Conservation (phyloP, 2,329 filamentous ascomycete species). For the Microsporum audouinii region DNA sequence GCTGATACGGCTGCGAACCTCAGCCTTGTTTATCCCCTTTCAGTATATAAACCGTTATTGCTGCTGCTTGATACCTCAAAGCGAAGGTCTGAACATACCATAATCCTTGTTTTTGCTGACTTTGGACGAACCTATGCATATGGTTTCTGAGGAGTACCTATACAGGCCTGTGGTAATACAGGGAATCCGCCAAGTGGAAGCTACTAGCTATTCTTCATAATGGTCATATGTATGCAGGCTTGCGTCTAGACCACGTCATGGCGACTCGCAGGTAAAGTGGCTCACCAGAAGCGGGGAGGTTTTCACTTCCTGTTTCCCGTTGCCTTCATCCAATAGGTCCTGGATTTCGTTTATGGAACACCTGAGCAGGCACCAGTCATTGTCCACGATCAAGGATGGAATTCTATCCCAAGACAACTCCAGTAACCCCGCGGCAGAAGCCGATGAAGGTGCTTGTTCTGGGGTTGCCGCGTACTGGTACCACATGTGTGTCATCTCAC, state of each 20-base stretch:
- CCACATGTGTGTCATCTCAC: conserved; percentile 6
- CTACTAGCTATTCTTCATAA: neutral
- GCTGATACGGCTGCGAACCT: too few relatives aligned
- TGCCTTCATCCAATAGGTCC: too few relatives aligned
- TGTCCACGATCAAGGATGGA: neutral
- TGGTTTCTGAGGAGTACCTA: neutral
- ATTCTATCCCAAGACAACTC: neutral
- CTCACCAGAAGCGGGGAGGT: neutral
- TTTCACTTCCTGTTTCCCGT: too few relatives aligned
- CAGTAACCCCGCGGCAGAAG: neutral
- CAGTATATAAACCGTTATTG: neutral
- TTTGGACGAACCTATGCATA: neutral
- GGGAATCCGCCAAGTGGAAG: neutral
- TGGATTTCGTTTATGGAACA: neutral
- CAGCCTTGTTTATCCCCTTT: neutral
- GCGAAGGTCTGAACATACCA: neutral
- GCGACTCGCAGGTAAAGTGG: neutral
- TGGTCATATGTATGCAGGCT: neutral
- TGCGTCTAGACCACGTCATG: neutral
- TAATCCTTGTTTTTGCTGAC: neutral
- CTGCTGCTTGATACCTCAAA: neutral
- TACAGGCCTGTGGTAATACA: neutral
- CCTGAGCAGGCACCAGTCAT: neutral
- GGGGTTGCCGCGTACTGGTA: conserved; percentile 8
- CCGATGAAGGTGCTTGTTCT: conserved; percentile 8